Percentiles rank a stretch among this genome's conserved stretches.
Conservation (phyloP, 2,329 filamentous ascomycete species). For the Chaetomiaceae sp. region DNA sequence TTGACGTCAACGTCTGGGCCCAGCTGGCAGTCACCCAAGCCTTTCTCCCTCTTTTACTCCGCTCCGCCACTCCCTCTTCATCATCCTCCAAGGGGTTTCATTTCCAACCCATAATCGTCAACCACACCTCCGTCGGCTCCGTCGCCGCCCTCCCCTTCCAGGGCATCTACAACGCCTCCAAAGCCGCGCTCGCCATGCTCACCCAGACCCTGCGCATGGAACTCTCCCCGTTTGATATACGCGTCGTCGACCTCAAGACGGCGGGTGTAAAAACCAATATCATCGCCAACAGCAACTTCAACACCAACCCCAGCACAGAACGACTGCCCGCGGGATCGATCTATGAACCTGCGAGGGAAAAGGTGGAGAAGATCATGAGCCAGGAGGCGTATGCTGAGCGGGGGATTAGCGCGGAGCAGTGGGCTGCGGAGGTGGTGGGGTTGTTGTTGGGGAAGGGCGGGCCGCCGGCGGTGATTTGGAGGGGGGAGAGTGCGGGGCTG, state of each 20-base stretch:
- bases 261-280: constrained; percentile 34
- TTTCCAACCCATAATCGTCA: constrained; percentile 33
- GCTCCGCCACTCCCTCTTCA: neutral
- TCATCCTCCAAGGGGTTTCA: neutral
- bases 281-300: constrained; percentile 23
- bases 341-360: constrained; percentile 21
- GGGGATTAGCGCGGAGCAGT: constrained; percentile 21
- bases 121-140: constrained; percentile 36
- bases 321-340: constrained; percentile 27
- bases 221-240: constrained; percentile 33
- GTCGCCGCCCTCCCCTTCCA: constrained; percentile 35
- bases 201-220: constrained; percentile 40
- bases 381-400: constrained; percentile 14
- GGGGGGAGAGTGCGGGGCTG: constrained; percentile 21
- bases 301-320: neutral
- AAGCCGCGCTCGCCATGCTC: constrained; percentile 38
- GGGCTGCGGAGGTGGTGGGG: constrained; percentile 24
- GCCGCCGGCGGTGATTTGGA: constrained; percentile 26
- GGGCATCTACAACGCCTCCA: constrained; percentile 40
- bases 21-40: constrained; percentile 37
- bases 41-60: constrained; percentile 36
- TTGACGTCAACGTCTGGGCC: constrained; percentile 36
- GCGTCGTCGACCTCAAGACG: constrained; percentile 33
- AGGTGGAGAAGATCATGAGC: constrained; percentile 26
- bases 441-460: constrained; percentile 17